phyloP scores from a whole-genome alignment of 352 stramenopile species.

The Achlya hypogyna region DNA sequence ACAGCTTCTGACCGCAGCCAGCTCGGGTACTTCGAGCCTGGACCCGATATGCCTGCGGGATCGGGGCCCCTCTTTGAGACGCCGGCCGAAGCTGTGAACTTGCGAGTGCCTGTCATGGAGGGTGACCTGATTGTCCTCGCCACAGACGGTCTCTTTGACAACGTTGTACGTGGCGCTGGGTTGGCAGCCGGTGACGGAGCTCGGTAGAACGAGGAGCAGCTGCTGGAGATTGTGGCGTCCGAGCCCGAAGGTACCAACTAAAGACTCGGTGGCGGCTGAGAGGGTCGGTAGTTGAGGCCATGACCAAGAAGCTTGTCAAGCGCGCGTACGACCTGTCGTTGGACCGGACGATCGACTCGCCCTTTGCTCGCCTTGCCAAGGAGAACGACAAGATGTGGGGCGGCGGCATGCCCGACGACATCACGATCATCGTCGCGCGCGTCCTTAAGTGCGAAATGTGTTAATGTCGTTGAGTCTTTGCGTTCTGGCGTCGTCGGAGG shows the following conservation, averaged over 20 bases:
- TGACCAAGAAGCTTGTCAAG: conserved; percentile 73
- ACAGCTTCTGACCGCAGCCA: no score
- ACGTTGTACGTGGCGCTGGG: conserved; percentile 51
- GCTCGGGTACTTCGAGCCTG: conserved; percentile 3
- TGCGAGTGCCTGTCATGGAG: conserved; percentile 86
- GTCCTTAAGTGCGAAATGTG: conserved; percentile 23
- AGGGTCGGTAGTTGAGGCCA: conserved; percentile 29
- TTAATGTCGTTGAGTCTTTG: not conserved
- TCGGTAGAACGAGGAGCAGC: conserved; percentile 42
- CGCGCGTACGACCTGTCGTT: conserved; percentile 89
- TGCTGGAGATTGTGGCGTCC: conserved; percentile 58
- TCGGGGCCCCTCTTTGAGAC: conserved; percentile 84
- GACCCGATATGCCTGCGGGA: conserved; percentile 7
- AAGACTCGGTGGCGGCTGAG: not conserved
- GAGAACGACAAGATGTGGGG: conserved; percentile 97
- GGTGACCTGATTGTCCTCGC: conserved; percentile 95
- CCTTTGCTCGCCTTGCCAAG: conserved; percentile 95
- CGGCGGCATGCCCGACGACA: conserved; percentile 89
- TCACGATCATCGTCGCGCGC: conserved; percentile 66
- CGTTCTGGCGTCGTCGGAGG: no score
- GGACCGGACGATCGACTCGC: conserved; percentile 85
- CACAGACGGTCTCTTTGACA: conserved; percentile 96
- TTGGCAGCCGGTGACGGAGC: not conserved
- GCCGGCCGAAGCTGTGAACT: conserved; percentile 83
- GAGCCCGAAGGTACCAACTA: conserved; percentile 29